These are phyloP conservation scores for Murraya koenigii DNA, from an alignment of 345 rosid genomes.

Conservation along the genomic window DNA sequence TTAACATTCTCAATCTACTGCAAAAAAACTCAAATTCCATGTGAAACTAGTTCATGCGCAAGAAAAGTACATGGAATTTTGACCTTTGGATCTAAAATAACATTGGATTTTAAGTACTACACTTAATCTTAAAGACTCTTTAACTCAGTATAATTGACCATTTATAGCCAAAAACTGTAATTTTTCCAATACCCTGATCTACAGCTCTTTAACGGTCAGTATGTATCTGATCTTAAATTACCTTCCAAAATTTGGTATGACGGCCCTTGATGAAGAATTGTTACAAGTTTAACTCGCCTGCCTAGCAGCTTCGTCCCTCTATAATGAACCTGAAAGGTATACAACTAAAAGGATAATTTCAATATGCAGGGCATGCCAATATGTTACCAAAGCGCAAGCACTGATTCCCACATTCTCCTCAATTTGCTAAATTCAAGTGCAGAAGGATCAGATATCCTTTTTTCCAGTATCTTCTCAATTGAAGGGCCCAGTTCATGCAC, in stretches of 20 bases:
- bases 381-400: conserved; percentile 29
- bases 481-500: conserved; percentile 56
- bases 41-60: no score
- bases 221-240: neutral
- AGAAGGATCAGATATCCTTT: conserved; percentile 16
- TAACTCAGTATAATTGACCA: neutral
- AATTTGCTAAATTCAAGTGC: conserved; percentile 16
- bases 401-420: conserved; percentile 25
- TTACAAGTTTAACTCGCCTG: conserved; percentile 15
- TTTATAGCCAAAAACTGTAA: neutral
- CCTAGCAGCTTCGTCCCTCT: conserved; percentile 1
- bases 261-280: neutral
- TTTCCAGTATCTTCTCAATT: conserved; percentile 42
- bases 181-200: neutral
- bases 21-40: no score
- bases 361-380: neutral
- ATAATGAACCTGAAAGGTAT: neutral
- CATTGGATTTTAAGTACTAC: neutral
- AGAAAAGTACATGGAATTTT: no score
- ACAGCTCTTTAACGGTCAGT: conserved; percentile 4
- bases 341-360: neutral
- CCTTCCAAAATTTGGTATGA: neutral
- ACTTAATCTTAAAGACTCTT: neutral
- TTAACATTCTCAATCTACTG: no score
- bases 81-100: no score